Conservation (phyloP, 441 rosid genomes). For the Theobroma grandiflorum region DNA sequence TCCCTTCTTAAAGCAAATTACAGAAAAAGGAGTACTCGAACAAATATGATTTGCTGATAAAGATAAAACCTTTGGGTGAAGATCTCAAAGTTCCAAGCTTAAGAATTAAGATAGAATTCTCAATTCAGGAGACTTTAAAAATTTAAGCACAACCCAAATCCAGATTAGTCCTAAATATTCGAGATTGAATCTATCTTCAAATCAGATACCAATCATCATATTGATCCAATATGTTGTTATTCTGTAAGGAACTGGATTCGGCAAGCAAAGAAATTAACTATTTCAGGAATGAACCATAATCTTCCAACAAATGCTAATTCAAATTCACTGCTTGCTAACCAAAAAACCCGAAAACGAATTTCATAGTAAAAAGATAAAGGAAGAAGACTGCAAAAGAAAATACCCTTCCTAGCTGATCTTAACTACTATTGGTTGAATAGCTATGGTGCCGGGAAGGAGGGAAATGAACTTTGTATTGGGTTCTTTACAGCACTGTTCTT, state of each 20-base stretch:
- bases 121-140: too few relatives aligned
- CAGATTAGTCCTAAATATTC: too few relatives aligned
- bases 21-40: too few relatives aligned
- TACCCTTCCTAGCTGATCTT: not conserved
- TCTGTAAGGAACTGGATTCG: not conserved
- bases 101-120: too few relatives aligned
- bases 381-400: not conserved
- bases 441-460: constrained; percentile 33
- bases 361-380: not conserved
- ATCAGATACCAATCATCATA: too few relatives aligned
- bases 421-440: not conserved
- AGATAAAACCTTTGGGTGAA: too few relatives aligned
- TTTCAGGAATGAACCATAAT: not conserved
- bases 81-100: too few relatives aligned
- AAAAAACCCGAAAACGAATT: not conserved
- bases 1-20: too few relatives aligned
- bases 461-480: constrained; percentile 27
- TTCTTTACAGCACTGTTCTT: constrained; percentile 37
- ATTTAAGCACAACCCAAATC: too few relatives aligned
- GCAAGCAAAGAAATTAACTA: not conserved
- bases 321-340: not conserved
- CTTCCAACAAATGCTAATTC: not conserved
- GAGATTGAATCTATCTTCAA: too few relatives aligned
- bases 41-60: too few relatives aligned
- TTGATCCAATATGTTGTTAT: too few relatives aligned